These are phyloP conservation scores for Martiniozyma asiatica DNA, from an alignment of 1,139 yeast species.

Conservation along the genomic window DNA sequence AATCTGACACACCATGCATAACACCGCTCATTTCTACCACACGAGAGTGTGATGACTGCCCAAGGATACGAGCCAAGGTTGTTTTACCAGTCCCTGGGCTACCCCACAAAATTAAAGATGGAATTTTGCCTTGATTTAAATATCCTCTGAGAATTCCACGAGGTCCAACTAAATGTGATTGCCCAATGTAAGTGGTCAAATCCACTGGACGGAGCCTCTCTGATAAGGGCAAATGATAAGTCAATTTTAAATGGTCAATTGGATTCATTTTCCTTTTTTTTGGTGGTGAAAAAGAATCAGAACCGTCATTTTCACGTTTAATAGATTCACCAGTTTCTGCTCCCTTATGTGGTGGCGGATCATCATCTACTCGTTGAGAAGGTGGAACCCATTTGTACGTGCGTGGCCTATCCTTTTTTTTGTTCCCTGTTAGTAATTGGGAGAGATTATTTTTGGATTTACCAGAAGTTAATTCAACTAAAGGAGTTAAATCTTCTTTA, in stretches of 20 bases:
- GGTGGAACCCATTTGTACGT: constrained; percentile 13
- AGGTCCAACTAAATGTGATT: constrained; percentile 65
- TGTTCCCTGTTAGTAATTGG: constrained; percentile 14
- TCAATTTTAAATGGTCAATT: constrained; percentile 22
- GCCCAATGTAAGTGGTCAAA: constrained; percentile 76
- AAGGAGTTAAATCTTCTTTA: no score
- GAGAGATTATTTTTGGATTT: constrained; percentile 7
- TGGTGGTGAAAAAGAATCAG: background rate
- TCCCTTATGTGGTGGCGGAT: no score
- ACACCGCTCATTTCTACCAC: constrained; percentile 87
- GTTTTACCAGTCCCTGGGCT: constrained; percentile 96
- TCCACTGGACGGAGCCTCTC: constrained; percentile 71
- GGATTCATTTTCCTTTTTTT: constrained; percentile 2
- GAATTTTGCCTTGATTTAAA: constrained; percentile 48
- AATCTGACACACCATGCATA: constrained; percentile 55
- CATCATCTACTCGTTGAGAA: no score
- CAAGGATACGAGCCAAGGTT: constrained; percentile 53
- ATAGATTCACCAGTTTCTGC: background rate
- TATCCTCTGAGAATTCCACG: constrained; percentile 64
- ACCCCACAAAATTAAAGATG: constrained; percentile 92
- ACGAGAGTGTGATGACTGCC: constrained; percentile 38
- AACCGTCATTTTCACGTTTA: constrained; percentile 1
- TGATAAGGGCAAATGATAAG: constrained; percentile 61
- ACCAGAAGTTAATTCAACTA: no score
- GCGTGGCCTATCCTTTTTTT: constrained; percentile 11